Conservation (phyloP, 495 filamentous ascomycete genomes). For the Elaphomyces granulatus region DNA sequence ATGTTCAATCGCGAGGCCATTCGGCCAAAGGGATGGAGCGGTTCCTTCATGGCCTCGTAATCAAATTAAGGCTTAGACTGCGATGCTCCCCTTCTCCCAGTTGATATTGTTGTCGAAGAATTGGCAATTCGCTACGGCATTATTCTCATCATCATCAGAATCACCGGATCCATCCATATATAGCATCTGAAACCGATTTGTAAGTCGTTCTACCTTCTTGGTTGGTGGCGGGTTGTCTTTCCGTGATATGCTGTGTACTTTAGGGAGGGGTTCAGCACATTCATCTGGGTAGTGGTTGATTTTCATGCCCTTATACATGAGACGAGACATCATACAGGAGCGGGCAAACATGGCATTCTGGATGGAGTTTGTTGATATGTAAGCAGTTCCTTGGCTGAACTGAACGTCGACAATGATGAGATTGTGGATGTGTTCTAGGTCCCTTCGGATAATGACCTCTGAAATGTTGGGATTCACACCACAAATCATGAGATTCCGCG, state of each 20-base stretch:
- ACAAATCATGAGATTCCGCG: conserved; percentile 57
- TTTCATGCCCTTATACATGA: conserved; percentile 56
- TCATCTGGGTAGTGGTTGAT: conserved; percentile 65
- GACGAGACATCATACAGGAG: conserved; percentile 65
- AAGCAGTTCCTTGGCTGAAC: conserved; percentile 41
- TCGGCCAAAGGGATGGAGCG: too few relatives aligned
- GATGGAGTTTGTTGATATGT: conserved; percentile 64
- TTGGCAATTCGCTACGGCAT: neutral
- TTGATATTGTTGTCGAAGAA: neutral
- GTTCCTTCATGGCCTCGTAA: too few relatives aligned
- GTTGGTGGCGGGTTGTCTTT: neutral
- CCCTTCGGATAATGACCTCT: conserved; percentile 48
- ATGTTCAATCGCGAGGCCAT: too few relatives aligned
- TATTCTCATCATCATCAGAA: neutral
- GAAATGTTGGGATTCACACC: conserved; percentile 44
- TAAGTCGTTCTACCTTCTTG: neutral
- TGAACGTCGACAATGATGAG: conserved; percentile 53
- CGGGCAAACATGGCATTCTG: conserved; percentile 61
- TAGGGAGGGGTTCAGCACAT: conserved; percentile 41
- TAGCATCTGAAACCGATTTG: neutral
- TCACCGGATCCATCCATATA: neutral
- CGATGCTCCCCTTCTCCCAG: neutral
- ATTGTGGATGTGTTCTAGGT: conserved; percentile 74
- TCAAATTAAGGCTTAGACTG: too few relatives aligned
- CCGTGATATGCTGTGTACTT: neutral